Evolutionary conservation across 345 rosid species (phyloP), one percentile per base, ranked within the genome.

Genomic region (Camelina hispida): DNA sequence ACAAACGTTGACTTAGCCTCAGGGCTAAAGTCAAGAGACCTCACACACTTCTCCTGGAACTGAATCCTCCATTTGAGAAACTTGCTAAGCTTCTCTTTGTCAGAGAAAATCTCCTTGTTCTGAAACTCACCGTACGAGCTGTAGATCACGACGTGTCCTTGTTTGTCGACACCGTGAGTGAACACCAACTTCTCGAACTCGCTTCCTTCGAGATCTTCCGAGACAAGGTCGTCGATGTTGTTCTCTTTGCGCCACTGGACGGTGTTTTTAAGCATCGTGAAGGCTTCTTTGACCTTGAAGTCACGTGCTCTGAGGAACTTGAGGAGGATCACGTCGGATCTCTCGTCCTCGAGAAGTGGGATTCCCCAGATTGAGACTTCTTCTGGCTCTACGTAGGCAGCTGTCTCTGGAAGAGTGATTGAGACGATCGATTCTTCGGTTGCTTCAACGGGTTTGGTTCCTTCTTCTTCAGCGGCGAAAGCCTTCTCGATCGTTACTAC

Each of bases 61-160:
- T 91, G 98, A 81, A 89, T 85, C 81, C 98, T 83, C 97, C 97
- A 91, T 44, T 87, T 83, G 60, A 93, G 84, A 74, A 93, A 93
- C 81, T 83, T 87, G 69, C 7, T 62, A 58, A 93, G 56, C 78
- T 87, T 93, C 78, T 85, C 94, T 55, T 84, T 91, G 60, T 88
- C 90, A 0, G 89, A 74, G 71, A 93, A 91, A 47, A 89, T 56
- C 18, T 88, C 89, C 81, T 86, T 93, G 83, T 83, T 82, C 76
- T 85, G 91, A 59, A 93, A 91, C 80, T 83, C 98, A 0, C 97
- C 90, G 18, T 85, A 89, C 13, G 86, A 91, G 80, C 91, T 93
- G 69, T 93, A 93, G 60, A 94, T 88, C 16, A 93, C 91, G 0
- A 93, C 87, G 61, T 88, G 98, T n/a, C 96, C 96, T 5, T 89